phyloP scores from a whole-genome alignment of 768 basidiomycete species.

The Naganishia antarctica region DNA sequence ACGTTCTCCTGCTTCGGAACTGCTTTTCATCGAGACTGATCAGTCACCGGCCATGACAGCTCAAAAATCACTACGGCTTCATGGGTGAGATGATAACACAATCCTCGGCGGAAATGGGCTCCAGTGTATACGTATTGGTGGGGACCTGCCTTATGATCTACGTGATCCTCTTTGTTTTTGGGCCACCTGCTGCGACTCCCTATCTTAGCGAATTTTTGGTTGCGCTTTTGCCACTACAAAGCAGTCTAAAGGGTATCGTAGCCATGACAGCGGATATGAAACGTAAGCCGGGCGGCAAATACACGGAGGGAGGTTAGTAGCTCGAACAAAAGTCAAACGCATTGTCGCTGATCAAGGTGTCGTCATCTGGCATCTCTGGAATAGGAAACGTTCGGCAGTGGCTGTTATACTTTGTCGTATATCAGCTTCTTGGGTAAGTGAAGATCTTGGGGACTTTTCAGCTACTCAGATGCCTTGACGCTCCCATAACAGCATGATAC shows the following conservation, averaged over 20 bases:
- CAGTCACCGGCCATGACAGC: not conserved
- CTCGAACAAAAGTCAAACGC: too few species aligned
- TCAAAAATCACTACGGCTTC: slow-evolving; percentile 24
- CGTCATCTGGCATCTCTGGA: not conserved
- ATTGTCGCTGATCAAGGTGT: not conserved
- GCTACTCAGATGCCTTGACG: too few species aligned
- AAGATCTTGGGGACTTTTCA: too few species aligned
- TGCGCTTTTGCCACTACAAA: slow-evolving; percentile 19
- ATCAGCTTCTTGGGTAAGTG: slow-evolving; percentile 19
- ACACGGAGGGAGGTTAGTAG: slow-evolving; percentile 17
- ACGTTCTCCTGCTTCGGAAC: not conserved
- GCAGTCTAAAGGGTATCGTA: slow-evolving; percentile 16
- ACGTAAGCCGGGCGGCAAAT: slow-evolving; percentile 14
- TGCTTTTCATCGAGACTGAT: not conserved
- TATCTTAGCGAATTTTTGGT: slow-evolving; percentile 23
- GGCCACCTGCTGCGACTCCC: slow-evolving; percentile 18
- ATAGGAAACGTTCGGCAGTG: slow-evolving; percentile 26
- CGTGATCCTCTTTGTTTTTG: slow-evolving; percentile 17
- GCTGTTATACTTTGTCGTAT: slow-evolving; percentile 23
- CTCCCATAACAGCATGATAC: slow-evolving; percentile 18
- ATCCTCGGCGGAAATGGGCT: slow-evolving; percentile 19
- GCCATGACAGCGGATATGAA: slow-evolving; percentile 22
- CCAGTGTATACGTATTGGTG: slow-evolving; percentile 15
- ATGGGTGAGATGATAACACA: slow-evolving; percentile 22
- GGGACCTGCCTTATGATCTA: not conserved